Evolutionary conservation across 2,329 filamentous ascomycete genomes (phyloP), one percentile per base, ranked within the genome.

Genomic region (Epichloe sylvatica): DNA sequence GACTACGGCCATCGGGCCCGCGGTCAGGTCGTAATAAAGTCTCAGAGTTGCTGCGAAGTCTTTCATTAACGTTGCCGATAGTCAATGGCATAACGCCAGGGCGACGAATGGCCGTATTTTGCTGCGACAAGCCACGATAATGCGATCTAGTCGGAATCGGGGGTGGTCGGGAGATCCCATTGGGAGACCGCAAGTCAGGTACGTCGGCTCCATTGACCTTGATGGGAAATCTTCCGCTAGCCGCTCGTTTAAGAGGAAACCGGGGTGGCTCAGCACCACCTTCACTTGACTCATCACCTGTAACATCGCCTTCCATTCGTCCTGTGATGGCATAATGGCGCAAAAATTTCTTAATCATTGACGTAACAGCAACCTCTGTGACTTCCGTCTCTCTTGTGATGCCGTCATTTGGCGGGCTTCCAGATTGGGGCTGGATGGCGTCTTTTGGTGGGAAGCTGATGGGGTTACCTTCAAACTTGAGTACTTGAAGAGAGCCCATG

Each of bases 391-490:
- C 82, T 49, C 64, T 59, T 41, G 72, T 56, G 13, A 70, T 66
- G 2, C 71, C 70, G 37, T 80, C 76, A 55, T 78, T 77, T 2
- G 77, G 72, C 17, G 76, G 75, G 45, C 70, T 79, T 39, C 67
- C 67, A 17, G 73, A 71, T 58, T 76, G 74, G 11, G 78, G 69
- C 56, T 83, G 79, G 25, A 88, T 64, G 13, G 84, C 73, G 55
- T 84, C 81, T 57, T 76, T 79, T 15, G 86, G 83, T 3, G 89
- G 89, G 58, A 91, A 91, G 51, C 76, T 78, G 51, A 96, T 77
- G 8, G 86, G 86, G 58, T 96, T 96, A 43, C 88, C 88, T 51
- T 91, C 85, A 36, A 96, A 79, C 65, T 94, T 95, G 50, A 97
- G 74, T 56, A 94, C 85, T 62, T 91, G 86, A 52, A 97, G 70